Evolutionary conservation across 345 rosid species (phyloP), one percentile per base, ranked within the genome.

Genomic region (Hibiscus mutabilis): DNA sequence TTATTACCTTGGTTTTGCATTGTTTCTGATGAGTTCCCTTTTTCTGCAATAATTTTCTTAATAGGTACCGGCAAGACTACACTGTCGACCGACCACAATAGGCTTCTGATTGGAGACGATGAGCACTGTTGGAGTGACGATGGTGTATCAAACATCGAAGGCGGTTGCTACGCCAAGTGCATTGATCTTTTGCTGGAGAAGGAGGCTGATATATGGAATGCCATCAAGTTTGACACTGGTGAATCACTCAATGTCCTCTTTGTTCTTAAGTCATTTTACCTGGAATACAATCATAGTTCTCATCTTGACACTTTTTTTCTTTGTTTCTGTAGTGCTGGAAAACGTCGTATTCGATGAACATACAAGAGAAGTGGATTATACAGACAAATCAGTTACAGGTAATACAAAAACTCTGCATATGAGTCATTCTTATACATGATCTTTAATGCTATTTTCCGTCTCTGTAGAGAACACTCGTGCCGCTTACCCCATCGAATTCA

Each of bases 91-190:
- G 98, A 94, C 83, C 97, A 90, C 53, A 94, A 91, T 68, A 75
- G 98, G 77, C 88, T 83, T 73, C 83, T 94, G 56, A 91, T 94
- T 55, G 98, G 98, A n/a, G 98, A 94, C 31, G 98, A 94, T 49
- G 98, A 94, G 67, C 98, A 94, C 74, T 91, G 97, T 65, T 94
- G 98, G 98, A 79, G 89, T 51, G 96, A 88, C 60, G 86, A 81
- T 57, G 96, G 98, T 67, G 96, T 94, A 58, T 94, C 98, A n/a
- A 94, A 94, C 76, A 91, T 94, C 22, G 98, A 94, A 84, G 98
- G 98, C 14, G 98, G 97, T 27, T 91, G 98, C 84, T 94, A 94
- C 74, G 98, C 98, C 13, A 94, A 94, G 82, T 94, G 98, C 82
- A 84, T 94, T 75, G 98, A 91, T 79, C 97, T 94, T 74, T 84